Base-by-base conservation (phyloP, 1,139 yeast species). In the Blastobotrys malaysiensis region DNA sequence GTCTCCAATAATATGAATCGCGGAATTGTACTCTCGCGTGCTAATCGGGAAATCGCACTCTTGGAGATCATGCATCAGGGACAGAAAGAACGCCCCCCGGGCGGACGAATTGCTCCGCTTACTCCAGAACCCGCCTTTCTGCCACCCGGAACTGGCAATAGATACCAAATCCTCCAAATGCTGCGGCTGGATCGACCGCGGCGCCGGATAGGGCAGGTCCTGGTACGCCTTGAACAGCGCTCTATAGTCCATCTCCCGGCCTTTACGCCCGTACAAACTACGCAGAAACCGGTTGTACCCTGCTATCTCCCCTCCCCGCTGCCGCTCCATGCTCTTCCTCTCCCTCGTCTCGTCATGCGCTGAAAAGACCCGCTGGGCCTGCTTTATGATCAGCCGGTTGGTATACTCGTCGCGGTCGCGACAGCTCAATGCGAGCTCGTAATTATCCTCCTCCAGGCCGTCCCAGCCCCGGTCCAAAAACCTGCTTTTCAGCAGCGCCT, bases 141-240 rank as follows among this genome's bases (percentile, higher is more conserved):
- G 39, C 39, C 39, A 31, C 39, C 39, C 39, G 3, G 39, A 31
- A 13, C 39, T 13, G 27, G 36, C 19, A 36, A 48, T 20, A 16
- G 61, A 55, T 20, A 79, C 55, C 39, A 80, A 68, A 9, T 67
- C 69, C 55, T 77, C 76, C 39, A 79, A 65, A 59, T 78, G 77
- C 9, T 63, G 58, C 3, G 73, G 69, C 3, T 64, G 56, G 49
- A 77, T 63, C 52, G 70, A 69, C 4, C 67, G 60, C 4, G 77
- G 73, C 18, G 60, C 54, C 9, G 62, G 62, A 45, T 54, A 51
- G 1, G 80, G 79, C 9, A 77, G 61, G 7, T 68, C 65, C 21
- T 66, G 58, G 59, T 75, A 78, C n/a, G 72, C 64, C 22, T 65
- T 63, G 57, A 60, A 75, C 7, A 77, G 62, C 27, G 59, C 55